These are phyloP conservation scores for Plenodomus biglobosus DNA, from an alignment of 2,329 filamentous ascomycete species.

Conservation along the genomic window DNA sequence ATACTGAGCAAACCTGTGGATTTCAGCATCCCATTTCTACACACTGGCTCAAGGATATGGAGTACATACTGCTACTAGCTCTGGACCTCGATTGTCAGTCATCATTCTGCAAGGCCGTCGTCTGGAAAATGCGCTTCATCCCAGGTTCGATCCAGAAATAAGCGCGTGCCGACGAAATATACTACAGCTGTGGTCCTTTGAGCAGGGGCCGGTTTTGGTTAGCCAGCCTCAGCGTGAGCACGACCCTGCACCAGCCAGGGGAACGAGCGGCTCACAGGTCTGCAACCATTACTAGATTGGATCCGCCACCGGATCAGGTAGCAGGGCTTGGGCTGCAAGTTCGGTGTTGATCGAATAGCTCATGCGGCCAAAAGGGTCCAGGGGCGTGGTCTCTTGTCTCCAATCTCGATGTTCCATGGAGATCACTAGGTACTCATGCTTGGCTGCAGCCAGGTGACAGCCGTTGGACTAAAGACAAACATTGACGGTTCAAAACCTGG, in stretches of 20 bases:
- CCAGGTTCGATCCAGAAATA: constrained; percentile 8
- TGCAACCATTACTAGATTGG: constrained; percentile 2
- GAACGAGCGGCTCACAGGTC: constrained; percentile 7
- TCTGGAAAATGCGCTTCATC: constrained; percentile 19
- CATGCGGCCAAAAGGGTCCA: not conserved
- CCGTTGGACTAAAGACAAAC: not conserved
- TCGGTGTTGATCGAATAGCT: not conserved
- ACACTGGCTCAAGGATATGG: not conserved
- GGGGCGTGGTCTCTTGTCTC: not conserved
- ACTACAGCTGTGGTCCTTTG: constrained; percentile 11
- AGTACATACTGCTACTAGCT: constrained; percentile 34
- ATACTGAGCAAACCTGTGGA: constrained; percentile 36
- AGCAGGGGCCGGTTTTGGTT: constrained; percentile 6
- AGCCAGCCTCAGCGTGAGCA: constrained; percentile 8
- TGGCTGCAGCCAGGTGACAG: not conserved
- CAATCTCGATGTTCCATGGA: not conserved
- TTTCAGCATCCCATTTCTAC: constrained; percentile 6
- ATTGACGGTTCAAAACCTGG: not conserved
- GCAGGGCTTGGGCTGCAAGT: constrained; percentile 1
- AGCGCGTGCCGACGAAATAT: constrained; percentile 19
- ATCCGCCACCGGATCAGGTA: constrained; percentile 1
- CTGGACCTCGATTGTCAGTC: constrained; percentile 35
- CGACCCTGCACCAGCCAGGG: constrained; percentile 3
- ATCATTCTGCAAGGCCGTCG: constrained; percentile 24
- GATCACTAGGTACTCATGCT: no score